Evolutionary conservation across 2,329 filamentous ascomycete species (phyloP), one percentile per base, ranked within the genome.

Genomic region (Volutella citrinella): DNA sequence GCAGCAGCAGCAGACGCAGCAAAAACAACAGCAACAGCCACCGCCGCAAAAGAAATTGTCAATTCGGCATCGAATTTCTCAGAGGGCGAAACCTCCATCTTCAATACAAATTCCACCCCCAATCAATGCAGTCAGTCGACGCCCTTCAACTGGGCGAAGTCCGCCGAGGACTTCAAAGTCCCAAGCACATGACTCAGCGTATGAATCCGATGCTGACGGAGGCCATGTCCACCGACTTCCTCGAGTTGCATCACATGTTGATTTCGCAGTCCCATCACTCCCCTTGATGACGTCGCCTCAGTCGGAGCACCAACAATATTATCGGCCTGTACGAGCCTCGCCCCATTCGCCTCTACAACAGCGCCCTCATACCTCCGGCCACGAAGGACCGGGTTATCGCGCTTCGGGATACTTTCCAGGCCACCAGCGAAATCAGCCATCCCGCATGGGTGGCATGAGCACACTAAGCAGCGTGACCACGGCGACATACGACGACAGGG

Each of bases 311-410:
- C 57, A 59, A 25, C 78, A 81, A 42, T 74, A 68, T 45, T 82
- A 80, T 57, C 74, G 72, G 10, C 78, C 79, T 1, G 78, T 82
- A 3, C 72, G 72, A 27, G 78, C 78, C 11, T 80, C 72, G 27
- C 78, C 78, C 5, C 73, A 82, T 46, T 82, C 78, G 6, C 78
- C 79, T 10, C 59, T 82, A 2, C 78, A 82, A 54, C 76, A 76
- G 51, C 63, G 70, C 19, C 76, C 72, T 18, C 76, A 74, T 57
- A 82, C 69, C 13, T 66, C 76, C 3, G 69, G 66, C 19, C 43
- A 46, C 3, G 40, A 35, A 10, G 49, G 56, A 7, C 51, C 55
- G 23, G 50, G 48, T 16, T 50, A 56, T 21, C 53, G 40, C 36
- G 45, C 48, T 41, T 47, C 64, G 49, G 34, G 55, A 29, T 57